phyloP scores from a whole-genome alignment of 1,139 yeast species.

The Yamadazyma dendronema region DNA sequence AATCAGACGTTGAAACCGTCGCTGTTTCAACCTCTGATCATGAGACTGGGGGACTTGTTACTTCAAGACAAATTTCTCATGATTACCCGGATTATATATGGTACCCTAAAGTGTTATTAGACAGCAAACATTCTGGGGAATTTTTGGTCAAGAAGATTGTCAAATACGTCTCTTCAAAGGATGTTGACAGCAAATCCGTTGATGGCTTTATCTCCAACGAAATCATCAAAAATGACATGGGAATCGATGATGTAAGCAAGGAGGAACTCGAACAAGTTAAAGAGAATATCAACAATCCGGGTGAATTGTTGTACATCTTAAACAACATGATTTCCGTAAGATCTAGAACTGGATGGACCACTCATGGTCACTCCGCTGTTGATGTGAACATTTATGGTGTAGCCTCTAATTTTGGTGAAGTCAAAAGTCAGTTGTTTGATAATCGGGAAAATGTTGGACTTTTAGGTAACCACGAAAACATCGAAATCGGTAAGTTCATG shows the following conservation, averaged over 20 bases:
- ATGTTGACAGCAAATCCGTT: slow-evolving; percentile 23
- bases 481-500: slow-evolving; percentile 74
- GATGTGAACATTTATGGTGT: slow-evolving; percentile 79
- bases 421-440: slow-evolving; percentile 33
- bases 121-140: slow-evolving; percentile 74
- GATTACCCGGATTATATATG: slow-evolving; percentile 45
- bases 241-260: slow-evolving; percentile 52
- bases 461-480: slow-evolving; percentile 81
- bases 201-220: slow-evolving; percentile 37
- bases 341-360: slow-evolving; percentile 83
- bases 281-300: slow-evolving; percentile 30
- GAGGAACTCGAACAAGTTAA: slow-evolving; percentile 44
- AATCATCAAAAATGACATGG: slow-evolving; percentile 56
- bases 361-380: slow-evolving; percentile 88
- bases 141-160: slow-evolving; percentile 41
- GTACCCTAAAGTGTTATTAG: slow-evolving; percentile 69
- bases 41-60: slow-evolving; percentile 82
- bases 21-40: slow-evolving; percentile 82
- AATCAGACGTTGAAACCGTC: slow-evolving; percentile 66
- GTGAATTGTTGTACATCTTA: slow-evolving; percentile 27
- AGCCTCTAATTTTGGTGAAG: slow-evolving; percentile 51
- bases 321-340: slow-evolving; percentile 65
- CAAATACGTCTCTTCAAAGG: slow-evolving; percentile 18
- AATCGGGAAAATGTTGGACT: slow-evolving; percentile 39
- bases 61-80: slow-evolving; percentile 68